These are phyloP conservation scores for Meyerozyma smithsonii DNA, from an alignment of 1,139 yeast genomes.

Conservation along the genomic window DNA sequence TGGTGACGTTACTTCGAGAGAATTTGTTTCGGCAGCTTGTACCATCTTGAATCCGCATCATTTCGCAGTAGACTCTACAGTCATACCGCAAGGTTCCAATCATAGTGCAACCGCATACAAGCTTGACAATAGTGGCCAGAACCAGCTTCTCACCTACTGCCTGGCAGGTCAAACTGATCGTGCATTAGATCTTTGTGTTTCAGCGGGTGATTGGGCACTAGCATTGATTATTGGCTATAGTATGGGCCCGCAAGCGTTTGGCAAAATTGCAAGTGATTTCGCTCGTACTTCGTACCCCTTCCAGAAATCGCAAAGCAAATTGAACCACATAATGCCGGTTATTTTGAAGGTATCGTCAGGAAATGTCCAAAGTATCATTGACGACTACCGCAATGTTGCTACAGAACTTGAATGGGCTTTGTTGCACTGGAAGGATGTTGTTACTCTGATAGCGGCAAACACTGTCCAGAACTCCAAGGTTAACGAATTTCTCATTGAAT, in stretches of 20 bases:
- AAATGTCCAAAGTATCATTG: conserved; percentile 49
- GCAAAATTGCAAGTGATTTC: conserved; percentile 47
- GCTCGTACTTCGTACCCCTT: conserved; percentile 34
- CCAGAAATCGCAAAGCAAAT: conserved; percentile 39
- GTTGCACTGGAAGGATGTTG: conserved; percentile 48
- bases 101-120: conserved; percentile 25
- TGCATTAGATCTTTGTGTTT: conserved; percentile 62
- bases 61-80: conserved; percentile 17
- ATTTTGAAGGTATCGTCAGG: conserved; percentile 66
- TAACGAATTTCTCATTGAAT: conserved; percentile 44
- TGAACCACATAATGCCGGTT: conserved; percentile 53
- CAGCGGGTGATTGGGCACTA: conserved; percentile 71
- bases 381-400: conserved; percentile 39
- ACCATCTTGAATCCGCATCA: conserved; percentile 31
- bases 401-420: conserved; percentile 47
- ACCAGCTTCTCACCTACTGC: conserved; percentile 33
- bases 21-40: conserved; percentile 24
- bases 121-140: conserved; percentile 34
- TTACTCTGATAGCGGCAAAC: conserved; percentile 41
- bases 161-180: conserved; percentile 62
- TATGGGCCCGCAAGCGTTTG: conserved; percentile 59
- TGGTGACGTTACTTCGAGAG: conserved; percentile 26
- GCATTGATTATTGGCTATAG: conserved; percentile 69
- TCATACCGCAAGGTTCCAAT: conserved; percentile 7
- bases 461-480: conserved; percentile 15